Conservation (phyloP, 495 filamentous ascomycete species). For the Neurospora sp. region DNA sequence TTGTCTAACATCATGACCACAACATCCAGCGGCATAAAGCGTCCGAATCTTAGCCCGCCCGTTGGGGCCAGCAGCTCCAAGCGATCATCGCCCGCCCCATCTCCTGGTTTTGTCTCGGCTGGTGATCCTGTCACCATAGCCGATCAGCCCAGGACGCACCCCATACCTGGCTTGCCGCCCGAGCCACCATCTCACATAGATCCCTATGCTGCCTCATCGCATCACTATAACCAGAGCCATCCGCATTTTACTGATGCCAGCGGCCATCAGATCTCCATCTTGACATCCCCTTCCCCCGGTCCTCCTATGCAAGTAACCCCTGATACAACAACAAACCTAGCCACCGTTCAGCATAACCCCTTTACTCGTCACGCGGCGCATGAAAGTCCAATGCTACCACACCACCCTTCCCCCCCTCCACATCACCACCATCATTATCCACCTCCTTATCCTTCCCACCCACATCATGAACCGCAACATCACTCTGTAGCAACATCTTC, state of each 20-base stretch:
- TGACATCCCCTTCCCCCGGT: conserved; percentile 8
- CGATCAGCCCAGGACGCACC: background rate
- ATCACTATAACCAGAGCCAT: conserved; percentile 4
- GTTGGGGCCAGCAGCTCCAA: conserved; percentile 16
- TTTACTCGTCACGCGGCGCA: background rate
- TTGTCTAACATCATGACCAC: background rate
- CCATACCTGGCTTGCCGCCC: conserved; percentile 20
- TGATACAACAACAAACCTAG: background rate
- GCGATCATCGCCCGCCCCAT: conserved; percentile 19
- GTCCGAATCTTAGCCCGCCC: conserved; percentile 9
- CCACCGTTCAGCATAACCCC: background rate
- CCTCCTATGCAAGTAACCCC: conserved; percentile 1
- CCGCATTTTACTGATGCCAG: conserved; percentile 23
- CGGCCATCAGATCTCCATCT: conserved; percentile 24
- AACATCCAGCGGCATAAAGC: conserved; percentile 15
- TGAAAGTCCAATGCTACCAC: background rate
- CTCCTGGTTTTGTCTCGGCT: background rate
- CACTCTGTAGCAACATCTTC: background rate
- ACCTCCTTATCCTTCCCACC: conserved; percentile 14
- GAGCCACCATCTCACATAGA: conserved; percentile 9
- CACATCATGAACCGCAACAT: conserved; percentile 9
- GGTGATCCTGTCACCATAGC: background rate
- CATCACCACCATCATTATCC: conserved; percentile 16
- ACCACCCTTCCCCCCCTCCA: conserved; percentile 11
- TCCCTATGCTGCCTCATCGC: conserved; percentile 15